Conservation (phyloP, 345 rosid species). For the Rhizophora apiculata region DNA sequence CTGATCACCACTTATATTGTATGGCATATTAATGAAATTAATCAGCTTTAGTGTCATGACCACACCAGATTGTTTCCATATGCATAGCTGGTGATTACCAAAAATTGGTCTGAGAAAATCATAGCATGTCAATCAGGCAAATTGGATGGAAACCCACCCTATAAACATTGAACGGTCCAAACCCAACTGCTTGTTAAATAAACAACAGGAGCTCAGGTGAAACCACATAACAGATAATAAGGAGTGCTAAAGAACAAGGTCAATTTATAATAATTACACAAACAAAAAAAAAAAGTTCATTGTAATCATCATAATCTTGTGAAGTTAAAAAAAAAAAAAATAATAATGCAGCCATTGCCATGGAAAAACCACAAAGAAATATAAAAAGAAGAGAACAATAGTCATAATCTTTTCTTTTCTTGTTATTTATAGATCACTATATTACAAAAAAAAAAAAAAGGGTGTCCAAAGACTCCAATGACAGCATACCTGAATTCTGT, state of each 20-base stretch:
- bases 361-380: too few relatives aligned
- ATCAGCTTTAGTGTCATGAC: too few relatives aligned
- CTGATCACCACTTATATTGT: not conserved
- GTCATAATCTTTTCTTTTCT: too few relatives aligned
- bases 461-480: not conserved
- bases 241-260: conserved; percentile 1
- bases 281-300: not conserved
- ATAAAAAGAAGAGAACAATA: too few relatives aligned
- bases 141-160: too few relatives aligned
- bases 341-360: too few relatives aligned
- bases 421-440: too few relatives aligned
- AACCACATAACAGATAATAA: not conserved
- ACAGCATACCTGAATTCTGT: conserved; percentile 72
- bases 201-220: not conserved
- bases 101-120: too few relatives aligned
- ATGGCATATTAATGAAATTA: too few relatives aligned
- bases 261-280: not conserved
- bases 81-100: too few relatives aligned
- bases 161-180: not conserved
- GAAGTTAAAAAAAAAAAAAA: not conserved
- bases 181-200: not conserved
- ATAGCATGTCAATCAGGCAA: too few relatives aligned
- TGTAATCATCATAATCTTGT: not conserved
- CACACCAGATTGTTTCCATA: too few relatives aligned
- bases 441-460: not conserved